These are phyloP conservation scores for Stagonosporopsis vannaccii DNA, from an alignment of 2,329 filamentous ascomycete species.

Conservation along the genomic window DNA sequence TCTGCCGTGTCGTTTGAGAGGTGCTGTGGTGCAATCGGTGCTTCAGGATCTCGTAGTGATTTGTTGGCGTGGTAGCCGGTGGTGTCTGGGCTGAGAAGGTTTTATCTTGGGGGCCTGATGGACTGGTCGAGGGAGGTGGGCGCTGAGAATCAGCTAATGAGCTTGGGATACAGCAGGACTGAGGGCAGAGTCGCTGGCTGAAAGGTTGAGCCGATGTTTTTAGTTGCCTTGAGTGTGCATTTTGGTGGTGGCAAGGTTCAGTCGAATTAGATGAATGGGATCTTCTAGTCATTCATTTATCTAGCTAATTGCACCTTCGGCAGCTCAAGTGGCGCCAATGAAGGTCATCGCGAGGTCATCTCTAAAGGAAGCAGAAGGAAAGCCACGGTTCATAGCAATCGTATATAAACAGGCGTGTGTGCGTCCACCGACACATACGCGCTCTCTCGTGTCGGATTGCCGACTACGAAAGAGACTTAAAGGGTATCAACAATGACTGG, in stretches of 20 bases:
- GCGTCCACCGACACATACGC: constrained; percentile 2
- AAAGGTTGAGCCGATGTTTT: too few relatives aligned
- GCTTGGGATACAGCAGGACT: too few relatives aligned
- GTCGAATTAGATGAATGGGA: not conserved
- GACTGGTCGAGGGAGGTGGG: not conserved
- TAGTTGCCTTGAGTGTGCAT: not conserved
- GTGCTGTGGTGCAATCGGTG: not conserved
- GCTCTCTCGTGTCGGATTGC: constrained; percentile 1
- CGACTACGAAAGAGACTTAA: constrained; percentile 6
- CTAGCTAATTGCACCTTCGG: not conserved
- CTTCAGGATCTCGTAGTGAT: not conserved
- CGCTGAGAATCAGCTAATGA: not conserved
- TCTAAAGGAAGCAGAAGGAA: not conserved
- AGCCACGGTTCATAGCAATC: not conserved
- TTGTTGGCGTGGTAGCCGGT: not conserved
- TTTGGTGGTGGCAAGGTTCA: not conserved
- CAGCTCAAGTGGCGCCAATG: not conserved
- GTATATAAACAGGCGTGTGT: constrained; percentile 2
- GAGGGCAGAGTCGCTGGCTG: too few relatives aligned
- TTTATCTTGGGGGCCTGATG: not conserved
- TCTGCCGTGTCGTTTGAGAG: constrained; percentile 1
- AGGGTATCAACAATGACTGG: constrained; percentile 28
- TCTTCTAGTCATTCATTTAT: constrained; percentile 9
- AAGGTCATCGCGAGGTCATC: not conserved
- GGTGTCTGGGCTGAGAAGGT: not conserved